Percentiles rank a stretch among this genome's conserved stretches.
Evolutionary conservation across 129 eudicot species (phyloP).

Genomic region (Ambrosia trifida): DNA sequence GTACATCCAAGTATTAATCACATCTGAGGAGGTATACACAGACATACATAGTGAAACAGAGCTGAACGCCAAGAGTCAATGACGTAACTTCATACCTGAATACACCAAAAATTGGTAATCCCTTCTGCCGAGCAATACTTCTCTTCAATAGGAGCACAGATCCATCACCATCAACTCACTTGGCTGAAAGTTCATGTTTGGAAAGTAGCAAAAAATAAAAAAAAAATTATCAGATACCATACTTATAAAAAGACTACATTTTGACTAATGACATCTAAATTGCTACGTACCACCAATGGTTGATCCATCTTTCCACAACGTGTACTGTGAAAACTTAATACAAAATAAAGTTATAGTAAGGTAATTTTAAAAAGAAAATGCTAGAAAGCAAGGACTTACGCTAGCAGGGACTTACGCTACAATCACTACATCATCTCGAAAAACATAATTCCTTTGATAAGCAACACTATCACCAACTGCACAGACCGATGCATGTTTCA

Average conservation of each 20-base stretch:
- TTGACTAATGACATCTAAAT: background rate
- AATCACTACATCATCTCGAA: no score
- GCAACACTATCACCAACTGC: no score
- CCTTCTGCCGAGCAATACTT: slow-evolving; percentile 74
- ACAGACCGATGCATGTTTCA: no score
- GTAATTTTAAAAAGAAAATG: no score
- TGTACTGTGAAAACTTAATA: no score
- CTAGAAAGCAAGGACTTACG: no score
- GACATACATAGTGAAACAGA: background rate
- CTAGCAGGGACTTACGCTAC: no score
- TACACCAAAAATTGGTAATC: slow-evolving; percentile 88
- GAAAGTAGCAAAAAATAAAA: no score
- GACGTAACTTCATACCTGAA: slow-evolving; percentile 52
- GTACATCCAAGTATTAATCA: no score
- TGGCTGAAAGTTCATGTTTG: slow-evolving; percentile 91
- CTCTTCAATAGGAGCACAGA: slow-evolving; percentile 92
- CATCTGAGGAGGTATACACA: no score
- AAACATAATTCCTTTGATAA: no score
- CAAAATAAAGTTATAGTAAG: no score
- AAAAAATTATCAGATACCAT: background rate
- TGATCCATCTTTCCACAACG: slow-evolving; percentile 87
- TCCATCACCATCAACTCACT: slow-evolving; percentile 97
- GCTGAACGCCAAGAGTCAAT: background rate
- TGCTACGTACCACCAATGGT: slow-evolving; percentile 75
- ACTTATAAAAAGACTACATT: background rate